Evolutionary conservation across 2,329 filamentous ascomycete species (phyloP).

Genomic region (Epichloe aotearoae): DNA sequence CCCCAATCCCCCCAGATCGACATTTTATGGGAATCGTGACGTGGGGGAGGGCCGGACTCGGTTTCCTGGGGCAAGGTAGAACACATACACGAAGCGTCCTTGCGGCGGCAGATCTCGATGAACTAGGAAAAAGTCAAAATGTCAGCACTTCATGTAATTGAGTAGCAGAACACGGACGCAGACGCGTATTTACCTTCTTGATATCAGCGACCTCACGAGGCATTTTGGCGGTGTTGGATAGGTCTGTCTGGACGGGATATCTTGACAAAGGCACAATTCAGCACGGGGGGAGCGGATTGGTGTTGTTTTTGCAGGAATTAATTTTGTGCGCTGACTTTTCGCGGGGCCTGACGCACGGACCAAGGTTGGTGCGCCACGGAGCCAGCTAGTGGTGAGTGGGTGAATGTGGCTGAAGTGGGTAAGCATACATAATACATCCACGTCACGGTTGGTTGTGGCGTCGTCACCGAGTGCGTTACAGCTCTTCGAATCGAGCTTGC

Average conservation of each 20-base stretch:
- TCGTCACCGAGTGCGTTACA: neutral
- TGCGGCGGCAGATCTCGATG: slow-evolving; percentile 99
- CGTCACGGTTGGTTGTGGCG: neutral
- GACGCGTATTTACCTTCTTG: slow-evolving; percentile 52
- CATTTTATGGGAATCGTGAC: neutral
- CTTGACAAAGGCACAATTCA: slow-evolving; percentile 8
- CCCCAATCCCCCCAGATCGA: neutral
- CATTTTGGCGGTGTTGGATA: slow-evolving; percentile 60
- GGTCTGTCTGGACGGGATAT: slow-evolving; percentile 12
- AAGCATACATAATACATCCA: too few species aligned
- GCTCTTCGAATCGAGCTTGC: neutral
- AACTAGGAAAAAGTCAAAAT: slow-evolving; percentile 45
- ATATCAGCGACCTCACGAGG: slow-evolving; percentile 96
- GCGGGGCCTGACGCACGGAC: slow-evolving; percentile 13
- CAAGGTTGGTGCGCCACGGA: slow-evolving; percentile 1
- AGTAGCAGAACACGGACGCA: neutral
- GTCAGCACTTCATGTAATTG: neutral
- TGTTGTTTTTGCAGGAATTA: neutral
- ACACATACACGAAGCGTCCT: slow-evolving; percentile 96
- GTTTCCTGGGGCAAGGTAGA: slow-evolving; percentile 4
- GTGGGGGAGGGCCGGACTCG: slow-evolving; percentile 1
- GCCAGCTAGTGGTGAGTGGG: neutral
- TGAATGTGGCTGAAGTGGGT: neutral
- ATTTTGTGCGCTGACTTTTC: slow-evolving; percentile 9
- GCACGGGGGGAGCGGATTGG: neutral